A percentile compares a stretch with the other conserved stretches of the same genome.
phyloP scores from a whole-genome alignment of 257 asterid genomes.

The Primulina huaijiensis region DNA sequence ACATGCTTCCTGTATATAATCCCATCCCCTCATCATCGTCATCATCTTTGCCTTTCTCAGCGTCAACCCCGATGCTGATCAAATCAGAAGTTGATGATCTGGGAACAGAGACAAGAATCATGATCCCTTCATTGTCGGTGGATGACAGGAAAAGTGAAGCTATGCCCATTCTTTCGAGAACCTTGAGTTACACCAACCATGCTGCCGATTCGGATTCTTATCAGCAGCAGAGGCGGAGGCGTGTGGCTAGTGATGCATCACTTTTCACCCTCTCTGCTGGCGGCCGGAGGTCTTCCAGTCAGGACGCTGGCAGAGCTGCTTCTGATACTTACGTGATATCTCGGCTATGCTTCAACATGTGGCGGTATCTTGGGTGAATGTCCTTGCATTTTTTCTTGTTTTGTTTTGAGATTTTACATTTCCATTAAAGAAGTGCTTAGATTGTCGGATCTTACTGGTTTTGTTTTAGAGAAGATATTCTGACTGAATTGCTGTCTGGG shows the following conservation, averaged over 20 bases:
- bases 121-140: conserved; percentile 41
- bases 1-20: conserved; percentile 53
- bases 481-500: conserved; percentile 4
- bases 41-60: conserved; percentile 28
- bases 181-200: conserved; percentile 44
- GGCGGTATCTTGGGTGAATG: conserved; percentile 72
- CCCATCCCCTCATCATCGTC: conserved; percentile 35
- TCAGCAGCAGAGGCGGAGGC: conserved; percentile 62
- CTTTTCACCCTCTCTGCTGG: conserved; percentile 37
- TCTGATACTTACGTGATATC: conserved; percentile 57
- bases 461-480: neutral
- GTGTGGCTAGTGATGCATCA: conserved; percentile 53
- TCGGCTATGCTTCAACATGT: conserved; percentile 50
- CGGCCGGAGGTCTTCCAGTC: conserved; percentile 32
- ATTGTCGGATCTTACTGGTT: neutral
- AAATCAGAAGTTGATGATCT: conserved; percentile 45
- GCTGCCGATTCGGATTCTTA: conserved; percentile 26
- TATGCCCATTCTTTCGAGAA: conserved; percentile 58
- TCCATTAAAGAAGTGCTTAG: conserved; percentile 1
- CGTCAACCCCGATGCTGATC: conserved; percentile 41
- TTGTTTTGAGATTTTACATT: neutral
- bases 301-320: conserved; percentile 50
- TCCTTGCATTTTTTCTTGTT: conserved; percentile 11
- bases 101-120: conserved; percentile 35
- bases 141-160: conserved; percentile 48